Evolutionary conservation across 306 rosid species (phyloP), one percentile per base, ranked within the genome.

Genomic region (Abrus pulchellus): DNA sequence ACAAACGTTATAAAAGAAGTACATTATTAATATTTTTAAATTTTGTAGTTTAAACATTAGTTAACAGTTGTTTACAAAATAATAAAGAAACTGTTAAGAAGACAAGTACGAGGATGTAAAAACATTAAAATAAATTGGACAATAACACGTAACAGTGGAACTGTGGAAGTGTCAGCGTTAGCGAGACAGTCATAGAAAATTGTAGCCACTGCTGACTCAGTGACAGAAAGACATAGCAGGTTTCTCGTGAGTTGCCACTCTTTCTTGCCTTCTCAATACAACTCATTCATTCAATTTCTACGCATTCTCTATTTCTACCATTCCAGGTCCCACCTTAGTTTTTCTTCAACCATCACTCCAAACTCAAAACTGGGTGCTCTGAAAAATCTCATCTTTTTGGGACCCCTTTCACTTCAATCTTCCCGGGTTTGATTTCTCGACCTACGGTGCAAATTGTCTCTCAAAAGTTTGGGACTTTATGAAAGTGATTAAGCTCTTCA

Each of bases 231-330:
- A 7, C 20, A 32, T 34, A 7, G 12, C 78, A 68, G 66, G n/a
- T 34, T 82, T 61, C 82, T 76, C 82, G 86, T 83, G 82, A 76
- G 30, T 68, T 64, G 33, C 20, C 44, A 20, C 14, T 11, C 1
- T 56, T 14, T 2, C 5, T 52, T 43, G 41, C 12, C 41, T 8
- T 2, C 36, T 14, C 10, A 36, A 34, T 5, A 12, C n/a, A 11
- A 40, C 20, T 20, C 20, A 20, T 48, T 5, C 50, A 2, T 54
- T 74, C 57, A 4, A 14, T 3, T 41, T 77, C 45, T 38, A 29
- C 12, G 6, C 82, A 43, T 33, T 56, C 64, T 66, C 68, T 11
- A 7, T 66, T 43, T 41, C 36, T 9, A 14, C 64, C 7, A 27
- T 56, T 13, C 47, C 1, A 4, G n/a, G 56, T 8, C 63, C 77